Evolutionary conservation across 78 protist species (phyloP).

Genomic region (Dictyostelium intermedium): DNA sequence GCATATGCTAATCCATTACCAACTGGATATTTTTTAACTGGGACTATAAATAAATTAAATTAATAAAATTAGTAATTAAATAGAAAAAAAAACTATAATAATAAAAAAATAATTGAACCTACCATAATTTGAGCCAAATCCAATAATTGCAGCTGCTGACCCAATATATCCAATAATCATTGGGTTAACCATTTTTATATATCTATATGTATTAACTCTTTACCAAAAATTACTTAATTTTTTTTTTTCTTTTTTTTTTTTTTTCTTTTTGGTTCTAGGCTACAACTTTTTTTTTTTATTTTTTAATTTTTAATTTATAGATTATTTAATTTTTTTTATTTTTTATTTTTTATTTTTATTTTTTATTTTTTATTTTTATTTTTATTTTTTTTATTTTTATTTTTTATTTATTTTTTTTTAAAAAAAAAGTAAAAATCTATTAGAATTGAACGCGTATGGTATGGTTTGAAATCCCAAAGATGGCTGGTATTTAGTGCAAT

Average conservation of each 20-base stretch:
- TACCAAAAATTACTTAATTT: no score
- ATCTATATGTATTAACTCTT: no score
- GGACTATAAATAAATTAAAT: constrained; percentile 6
- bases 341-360: no score
- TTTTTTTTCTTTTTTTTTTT: no score
- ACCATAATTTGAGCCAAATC: background rate
- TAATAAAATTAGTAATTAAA: no score
- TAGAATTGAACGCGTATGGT: background rate
- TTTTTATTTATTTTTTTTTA: no score
- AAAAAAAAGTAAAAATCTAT: background rate
- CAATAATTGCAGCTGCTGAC: constrained; percentile 2
- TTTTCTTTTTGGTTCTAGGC: no score
- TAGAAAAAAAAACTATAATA: background rate
- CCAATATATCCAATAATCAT: constrained; percentile 45
- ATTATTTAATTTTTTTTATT: no score
- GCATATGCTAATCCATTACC: constrained; percentile 72
- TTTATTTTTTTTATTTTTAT: no score
- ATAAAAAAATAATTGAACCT: background rate
- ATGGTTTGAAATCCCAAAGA: background rate
- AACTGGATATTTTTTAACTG: constrained; percentile 69
- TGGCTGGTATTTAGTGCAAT: background rate
- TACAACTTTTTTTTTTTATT: no score
- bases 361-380: no score
- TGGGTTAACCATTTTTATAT: constrained; percentile 15
- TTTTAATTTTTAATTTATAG: no score